Percentiles rank a stretch among this genome's conserved stretches.
Conservation (phyloP, 2,329 filamentous ascomycete genomes). For the Knoxdaviesia proteae region DNA sequence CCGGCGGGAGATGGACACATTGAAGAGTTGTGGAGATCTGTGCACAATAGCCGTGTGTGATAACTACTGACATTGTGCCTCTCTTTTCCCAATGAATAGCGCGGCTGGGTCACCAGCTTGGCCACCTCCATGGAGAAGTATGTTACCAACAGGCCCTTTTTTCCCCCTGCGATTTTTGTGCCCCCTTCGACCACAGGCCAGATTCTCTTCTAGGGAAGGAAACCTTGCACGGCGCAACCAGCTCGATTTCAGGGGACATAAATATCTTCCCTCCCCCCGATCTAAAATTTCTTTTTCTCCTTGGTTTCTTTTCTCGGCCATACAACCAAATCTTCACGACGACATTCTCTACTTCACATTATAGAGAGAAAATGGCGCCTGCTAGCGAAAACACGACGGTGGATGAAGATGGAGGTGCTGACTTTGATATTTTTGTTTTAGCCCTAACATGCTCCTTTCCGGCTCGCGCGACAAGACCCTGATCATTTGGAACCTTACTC, state of each 20-base stretch:
- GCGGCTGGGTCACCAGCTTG: slow-evolving; percentile 97
- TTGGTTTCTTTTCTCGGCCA: too few relatives aligned
- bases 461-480: slow-evolving; percentile 94
- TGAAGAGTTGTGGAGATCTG: background rate
- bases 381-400: too few relatives aligned
- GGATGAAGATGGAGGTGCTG: background rate
- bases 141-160: slow-evolving; percentile 15
- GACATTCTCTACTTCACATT: too few relatives aligned
- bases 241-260: background rate
- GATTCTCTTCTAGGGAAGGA: too few relatives aligned
- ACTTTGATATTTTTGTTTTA: slow-evolving; percentile 11
- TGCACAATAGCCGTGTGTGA: slow-evolving; percentile 5
- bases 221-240: too few relatives aligned
- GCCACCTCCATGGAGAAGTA: slow-evolving; percentile 99
- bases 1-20: too few relatives aligned
- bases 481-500: slow-evolving; percentile 99
- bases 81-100: slow-evolving; percentile 20
- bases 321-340: too few relatives aligned
- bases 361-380: too few relatives aligned
- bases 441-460: slow-evolving; percentile 99
- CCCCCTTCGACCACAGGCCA: background rate
- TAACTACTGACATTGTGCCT: background rate
- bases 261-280: background rate
- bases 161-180: background rate
- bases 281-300: background rate